Conservation (phyloP, 1,284 basidiomycete genomes). For the Cronartium ribicola region DNA sequence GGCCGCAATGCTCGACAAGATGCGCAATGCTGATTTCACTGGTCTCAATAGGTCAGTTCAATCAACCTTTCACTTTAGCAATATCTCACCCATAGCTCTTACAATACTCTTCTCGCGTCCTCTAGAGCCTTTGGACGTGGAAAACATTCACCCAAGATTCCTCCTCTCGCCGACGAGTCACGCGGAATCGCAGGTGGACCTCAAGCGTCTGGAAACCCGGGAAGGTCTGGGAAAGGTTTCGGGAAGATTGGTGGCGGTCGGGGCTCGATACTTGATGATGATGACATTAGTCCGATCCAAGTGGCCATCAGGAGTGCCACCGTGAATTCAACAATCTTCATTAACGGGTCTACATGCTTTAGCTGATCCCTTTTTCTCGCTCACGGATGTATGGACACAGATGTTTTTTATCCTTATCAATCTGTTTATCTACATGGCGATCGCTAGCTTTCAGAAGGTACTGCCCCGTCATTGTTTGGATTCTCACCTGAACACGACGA, state of each 20-base stretch:
- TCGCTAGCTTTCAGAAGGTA: constrained; percentile 45
- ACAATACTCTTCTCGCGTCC: not conserved
- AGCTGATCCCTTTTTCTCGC: not conserved
- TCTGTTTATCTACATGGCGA: constrained; percentile 45
- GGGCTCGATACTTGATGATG: constrained; percentile 30
- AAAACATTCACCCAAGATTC: constrained; percentile 40
- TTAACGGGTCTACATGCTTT: not conserved
- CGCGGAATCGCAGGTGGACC: constrained; percentile 27
- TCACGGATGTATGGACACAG: constrained; percentile 6
- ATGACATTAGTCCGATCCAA: constrained; percentile 29
- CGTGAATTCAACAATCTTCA: constrained; percentile 1
- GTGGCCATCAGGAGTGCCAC: constrained; percentile 18
- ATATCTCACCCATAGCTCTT: too few relatives aligned
- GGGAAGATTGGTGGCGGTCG: not conserved
- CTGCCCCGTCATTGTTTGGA: not conserved
- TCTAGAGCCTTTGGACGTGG: constrained; percentile 33
- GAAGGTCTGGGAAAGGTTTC: constrained; percentile 4
- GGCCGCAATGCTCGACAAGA: constrained; percentile 23
- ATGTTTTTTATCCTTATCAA: constrained; percentile 42
- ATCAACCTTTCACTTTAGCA: not conserved
- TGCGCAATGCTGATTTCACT: constrained; percentile 36
- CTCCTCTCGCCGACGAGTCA: constrained; percentile 2
- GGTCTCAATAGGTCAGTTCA: constrained; percentile 28
- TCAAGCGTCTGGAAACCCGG: not conserved
- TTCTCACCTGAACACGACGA: constrained; percentile 40